Percentiles rank a stretch among this genome's conserved stretches.
Evolutionary conservation across 495 filamentous ascomycete genomes (phyloP).

Genomic region (Cenococcum geophilum): DNA sequence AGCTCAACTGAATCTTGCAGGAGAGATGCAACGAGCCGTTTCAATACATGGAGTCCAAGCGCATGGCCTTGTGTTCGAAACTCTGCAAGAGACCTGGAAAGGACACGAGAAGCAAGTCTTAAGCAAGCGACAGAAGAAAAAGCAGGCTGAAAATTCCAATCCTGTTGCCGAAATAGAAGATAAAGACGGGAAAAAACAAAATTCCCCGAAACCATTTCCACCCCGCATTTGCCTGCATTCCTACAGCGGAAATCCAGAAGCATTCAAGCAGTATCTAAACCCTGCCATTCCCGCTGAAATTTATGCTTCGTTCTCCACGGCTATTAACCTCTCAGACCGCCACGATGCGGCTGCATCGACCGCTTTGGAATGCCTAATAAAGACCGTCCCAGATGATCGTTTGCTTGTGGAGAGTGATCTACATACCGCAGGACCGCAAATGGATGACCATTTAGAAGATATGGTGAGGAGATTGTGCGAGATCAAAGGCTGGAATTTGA

Average conservation of each 20-base stretch:
- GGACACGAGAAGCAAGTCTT: conserved; percentile 68
- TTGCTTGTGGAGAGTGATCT: conserved; percentile 87
- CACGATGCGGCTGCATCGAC: conserved; percentile 42
- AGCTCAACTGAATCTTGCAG: conserved; percentile 81
- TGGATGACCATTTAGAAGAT: conserved; percentile 73
- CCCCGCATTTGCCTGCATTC: conserved; percentile 92
- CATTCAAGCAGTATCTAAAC: conserved; percentile 70
- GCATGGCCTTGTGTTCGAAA: conserved; percentile 75
- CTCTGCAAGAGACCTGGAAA: conserved; percentile 69
- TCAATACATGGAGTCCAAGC: conserved; percentile 89
- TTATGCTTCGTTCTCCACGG: conserved; percentile 82
- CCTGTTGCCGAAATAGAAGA: conserved; percentile 25
- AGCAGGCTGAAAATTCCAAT: not conserved
- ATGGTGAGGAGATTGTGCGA: conserved; percentile 65
- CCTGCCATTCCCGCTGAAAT: conserved; percentile 68
- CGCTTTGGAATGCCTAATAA: conserved; percentile 60
- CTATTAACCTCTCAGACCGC: conserved; percentile 62
- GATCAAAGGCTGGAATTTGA: conserved; percentile 70
- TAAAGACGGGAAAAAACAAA: conserved; percentile 24
- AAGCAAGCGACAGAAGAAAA: conserved; percentile 52
- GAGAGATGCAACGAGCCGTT: conserved; percentile 70
- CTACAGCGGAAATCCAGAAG: conserved; percentile 74
- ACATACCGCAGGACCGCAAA: conserved; percentile 72
- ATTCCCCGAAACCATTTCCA: conserved; percentile 59
- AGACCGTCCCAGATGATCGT: conserved; percentile 65